Percentiles rank a stretch among this genome's conserved stretches.
These are phyloP conservation scores for Avena insularis DNA, from an alignment of 176 grass and related monocot species.

Conservation along the genomic window DNA sequence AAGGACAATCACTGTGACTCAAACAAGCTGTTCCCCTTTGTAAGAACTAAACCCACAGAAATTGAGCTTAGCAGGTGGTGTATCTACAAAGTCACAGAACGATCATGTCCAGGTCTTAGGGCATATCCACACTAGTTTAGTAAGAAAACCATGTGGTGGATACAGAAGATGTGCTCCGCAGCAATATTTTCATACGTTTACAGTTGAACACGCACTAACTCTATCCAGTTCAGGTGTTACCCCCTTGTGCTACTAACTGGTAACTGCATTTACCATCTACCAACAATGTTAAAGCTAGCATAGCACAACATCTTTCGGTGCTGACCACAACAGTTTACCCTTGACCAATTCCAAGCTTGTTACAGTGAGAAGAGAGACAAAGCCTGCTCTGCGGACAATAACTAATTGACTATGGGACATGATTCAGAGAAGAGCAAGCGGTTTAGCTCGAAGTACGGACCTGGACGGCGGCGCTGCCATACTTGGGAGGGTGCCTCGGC, in stretches of 20 bases:
- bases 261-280: neutral
- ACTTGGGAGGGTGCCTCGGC: conserved; percentile 51
- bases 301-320: neutral
- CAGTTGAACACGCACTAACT: neutral
- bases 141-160: neutral
- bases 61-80: neutral
- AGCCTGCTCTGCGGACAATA: neutral
- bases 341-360: neutral
- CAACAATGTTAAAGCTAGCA: neutral
- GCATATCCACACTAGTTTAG: neutral
- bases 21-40: neutral
- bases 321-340: neutral
- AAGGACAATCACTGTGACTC: neutral
- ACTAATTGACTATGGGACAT: neutral
- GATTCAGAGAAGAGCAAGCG: neutral
- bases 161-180: neutral
- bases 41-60: neutral
- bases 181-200: neutral
- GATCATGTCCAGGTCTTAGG: neutral
- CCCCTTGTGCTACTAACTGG: neutral
- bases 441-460: neutral
- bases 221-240: neutral
- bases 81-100: neutral
- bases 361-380: neutral
- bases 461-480: conserved; percentile 37